These are phyloP conservation scores for Cystoisospora suis DNA, from an alignment of 169 alveolate genomes.

Conservation along the genomic window DNA sequence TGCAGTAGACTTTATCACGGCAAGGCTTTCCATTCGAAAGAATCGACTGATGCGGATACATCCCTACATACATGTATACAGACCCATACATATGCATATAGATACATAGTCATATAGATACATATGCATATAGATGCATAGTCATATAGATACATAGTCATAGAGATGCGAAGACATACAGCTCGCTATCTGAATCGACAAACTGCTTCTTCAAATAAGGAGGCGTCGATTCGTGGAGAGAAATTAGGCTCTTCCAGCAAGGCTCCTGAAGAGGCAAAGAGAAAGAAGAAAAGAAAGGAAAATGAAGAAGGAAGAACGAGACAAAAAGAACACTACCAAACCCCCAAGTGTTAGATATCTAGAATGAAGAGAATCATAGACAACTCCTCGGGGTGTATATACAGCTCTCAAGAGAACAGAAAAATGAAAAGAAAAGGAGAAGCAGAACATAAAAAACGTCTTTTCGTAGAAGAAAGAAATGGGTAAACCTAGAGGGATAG, in stretches of 20 bases:
- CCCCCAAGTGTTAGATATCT: not conserved
- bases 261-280: not conserved
- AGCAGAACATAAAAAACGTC: not conserved
- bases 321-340: too few relatives aligned
- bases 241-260: not conserved
- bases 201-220: not conserved
- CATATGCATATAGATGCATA: not conserved
- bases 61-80: not conserved
- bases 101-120: not conserved
- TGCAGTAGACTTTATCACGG: not conserved
- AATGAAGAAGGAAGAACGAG: not conserved
- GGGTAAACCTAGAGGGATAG: not conserved
- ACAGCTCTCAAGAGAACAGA: not conserved
- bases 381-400: not conserved
- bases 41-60: not conserved
- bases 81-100: not conserved
- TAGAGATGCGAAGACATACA: not conserved
- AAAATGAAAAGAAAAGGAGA: not conserved
- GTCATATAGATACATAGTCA: not conserved
- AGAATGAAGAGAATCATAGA: not conserved
- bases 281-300: not conserved
- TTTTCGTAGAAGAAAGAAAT: not conserved
- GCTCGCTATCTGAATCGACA: slow-evolving; percentile 20
- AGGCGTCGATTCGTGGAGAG: not conserved
- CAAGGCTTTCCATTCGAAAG: not conserved